Conservation (phyloP, 2,329 filamentous ascomycete species). For the Stachybotrys chlorohalonatus region DNA sequence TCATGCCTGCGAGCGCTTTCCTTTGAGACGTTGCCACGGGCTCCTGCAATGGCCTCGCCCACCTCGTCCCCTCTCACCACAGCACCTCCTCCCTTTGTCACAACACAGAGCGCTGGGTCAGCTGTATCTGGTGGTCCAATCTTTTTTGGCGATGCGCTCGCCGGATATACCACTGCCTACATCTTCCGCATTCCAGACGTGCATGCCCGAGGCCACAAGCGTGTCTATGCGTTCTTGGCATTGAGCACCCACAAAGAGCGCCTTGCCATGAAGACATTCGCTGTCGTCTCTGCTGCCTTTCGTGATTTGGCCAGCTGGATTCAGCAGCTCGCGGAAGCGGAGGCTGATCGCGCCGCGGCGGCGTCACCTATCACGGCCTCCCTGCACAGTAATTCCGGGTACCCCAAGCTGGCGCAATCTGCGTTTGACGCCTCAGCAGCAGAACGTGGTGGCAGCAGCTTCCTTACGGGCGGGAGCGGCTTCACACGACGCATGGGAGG, state of each 20-base stretch:
- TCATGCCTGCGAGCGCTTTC: constrained; percentile 59
- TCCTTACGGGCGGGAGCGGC: constrained; percentile 45
- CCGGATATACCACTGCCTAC: constrained; percentile 61
- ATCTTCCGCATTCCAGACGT: constrained; percentile 62
- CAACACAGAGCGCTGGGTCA: constrained; percentile 42
- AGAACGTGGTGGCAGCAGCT: constrained; percentile 41
- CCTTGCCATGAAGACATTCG: constrained; percentile 57
- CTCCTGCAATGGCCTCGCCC: constrained; percentile 33
- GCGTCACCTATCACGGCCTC: constrained; percentile 28
- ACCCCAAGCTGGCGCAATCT: constrained; percentile 14
- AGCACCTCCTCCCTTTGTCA: constrained; percentile 41
- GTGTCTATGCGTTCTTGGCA: constrained; percentile 60
- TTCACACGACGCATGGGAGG: constrained; percentile 50
- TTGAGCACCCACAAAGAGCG: constrained; percentile 57
- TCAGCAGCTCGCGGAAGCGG: constrained; percentile 52
- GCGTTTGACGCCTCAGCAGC: constrained; percentile 20
- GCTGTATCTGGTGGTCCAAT: constrained; percentile 55
- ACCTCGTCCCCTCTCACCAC: constrained; percentile 24
- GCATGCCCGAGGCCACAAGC: constrained; percentile 57
- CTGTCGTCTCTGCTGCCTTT: constrained; percentile 52
- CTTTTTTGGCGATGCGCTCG: constrained; percentile 56
- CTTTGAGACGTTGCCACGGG: constrained; percentile 55
- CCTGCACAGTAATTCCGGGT: constrained; percentile 25
- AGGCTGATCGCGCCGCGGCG: constrained; percentile 48
- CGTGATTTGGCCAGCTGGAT: constrained; percentile 58